Evolutionary conservation across 805 yeast genomes (phyloP).

Genomic region (Yamadazyma sp.): DNA sequence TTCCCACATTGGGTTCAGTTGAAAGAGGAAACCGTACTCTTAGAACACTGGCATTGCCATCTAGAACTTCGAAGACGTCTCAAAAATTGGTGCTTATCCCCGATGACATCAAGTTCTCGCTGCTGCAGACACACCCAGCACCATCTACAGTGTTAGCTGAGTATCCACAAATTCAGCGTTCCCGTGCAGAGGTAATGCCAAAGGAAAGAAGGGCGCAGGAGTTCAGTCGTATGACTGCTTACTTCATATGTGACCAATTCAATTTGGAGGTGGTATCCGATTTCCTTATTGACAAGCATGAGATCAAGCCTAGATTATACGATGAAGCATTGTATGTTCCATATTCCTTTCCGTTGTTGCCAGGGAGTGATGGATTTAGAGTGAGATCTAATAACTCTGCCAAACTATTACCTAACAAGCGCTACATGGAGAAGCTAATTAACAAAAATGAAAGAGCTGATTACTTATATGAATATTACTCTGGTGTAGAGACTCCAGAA

Average conservation of each 20-base stretch:
- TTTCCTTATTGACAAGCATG: conserved; percentile 69
- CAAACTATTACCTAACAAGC: conserved; percentile 41
- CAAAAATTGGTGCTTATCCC: conserved; percentile 89
- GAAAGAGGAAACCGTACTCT: conserved; percentile 30
- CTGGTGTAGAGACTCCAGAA: conserved; percentile 70
- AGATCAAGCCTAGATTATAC: conserved; percentile 81
- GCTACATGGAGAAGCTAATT: conserved; percentile 71
- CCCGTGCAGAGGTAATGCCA: conserved; percentile 57
- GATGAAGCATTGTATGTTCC: conserved; percentile 95
- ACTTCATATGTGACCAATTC: conserved; percentile 82
- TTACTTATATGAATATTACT: conserved; percentile 87
- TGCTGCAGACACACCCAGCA: conserved; percentile 14
- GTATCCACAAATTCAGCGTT: conserved; percentile 33
- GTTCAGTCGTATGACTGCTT: conserved; percentile 86
- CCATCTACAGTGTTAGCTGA: conserved; percentile 9
- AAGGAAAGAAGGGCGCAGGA: conserved; percentile 61
- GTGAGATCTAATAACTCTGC: conserved; percentile 66
- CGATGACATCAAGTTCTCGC: conserved; percentile 37
- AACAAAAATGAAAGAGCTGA: conserved; percentile 83
- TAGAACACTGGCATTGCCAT: conserved; percentile 55
- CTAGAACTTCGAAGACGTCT: conserved; percentile 81
- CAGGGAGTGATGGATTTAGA: conserved; percentile 78
- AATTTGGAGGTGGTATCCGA: conserved; percentile 60
- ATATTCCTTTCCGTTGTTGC: conserved; percentile 79
- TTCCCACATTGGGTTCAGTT: conserved; percentile 12